These are phyloP conservation scores for Pseudopyricularia javanii DNA, from an alignment of 2,329 filamentous ascomycete species.

Conservation along the genomic window DNA sequence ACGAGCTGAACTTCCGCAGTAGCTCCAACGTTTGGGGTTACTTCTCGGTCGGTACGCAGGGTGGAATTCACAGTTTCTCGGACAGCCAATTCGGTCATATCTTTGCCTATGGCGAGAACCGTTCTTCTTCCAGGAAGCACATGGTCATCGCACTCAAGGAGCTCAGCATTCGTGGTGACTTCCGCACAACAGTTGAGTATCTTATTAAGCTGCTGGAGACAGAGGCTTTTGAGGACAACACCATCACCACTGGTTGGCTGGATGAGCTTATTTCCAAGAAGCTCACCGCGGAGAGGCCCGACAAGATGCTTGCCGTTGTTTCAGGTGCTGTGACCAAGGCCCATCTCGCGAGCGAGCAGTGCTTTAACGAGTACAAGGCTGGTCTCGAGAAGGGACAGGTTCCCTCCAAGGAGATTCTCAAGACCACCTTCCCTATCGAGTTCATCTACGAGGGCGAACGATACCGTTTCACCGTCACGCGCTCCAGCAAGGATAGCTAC, in stretches of 20 bases:
- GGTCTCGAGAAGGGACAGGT: conserved; percentile 96
- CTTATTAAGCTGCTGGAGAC: conserved; percentile 98
- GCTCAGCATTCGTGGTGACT: conserved; percentile 97
- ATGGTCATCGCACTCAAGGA: conserved; percentile 99
- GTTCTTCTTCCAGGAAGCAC: conserved; percentile 90
- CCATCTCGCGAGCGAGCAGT: conserved; percentile 83
- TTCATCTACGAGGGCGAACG: conserved; percentile 96
- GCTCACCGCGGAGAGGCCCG: conserved; percentile 88
- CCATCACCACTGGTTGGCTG: conserved; percentile 96
- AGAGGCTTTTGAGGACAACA: conserved; percentile 96
- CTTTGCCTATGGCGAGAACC: conserved; percentile 97
- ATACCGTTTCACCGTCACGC: conserved; percentile 96
- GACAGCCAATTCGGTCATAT: conserved; percentile 99
- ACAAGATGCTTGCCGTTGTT: conserved; percentile 85
- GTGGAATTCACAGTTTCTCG: conserved; percentile 98
- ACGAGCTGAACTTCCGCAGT: conserved; percentile 97
- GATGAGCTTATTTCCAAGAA: conserved; percentile 98
- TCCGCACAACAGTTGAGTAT: conserved; percentile 96
- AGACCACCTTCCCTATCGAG: conserved; percentile 94
- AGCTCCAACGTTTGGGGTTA: conserved; percentile 99
- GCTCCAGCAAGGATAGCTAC: conserved; percentile 86
- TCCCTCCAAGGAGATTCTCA: conserved; percentile 88
- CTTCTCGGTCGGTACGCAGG: conserved; percentile 94
- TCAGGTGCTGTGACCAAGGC: conserved; percentile 93
- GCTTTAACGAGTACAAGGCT: conserved; percentile 73